These are phyloP conservation scores for Pseudotsuga menziesii DNA, from an alignment of 75 land plant genomes.

Conservation along the genomic window DNA sequence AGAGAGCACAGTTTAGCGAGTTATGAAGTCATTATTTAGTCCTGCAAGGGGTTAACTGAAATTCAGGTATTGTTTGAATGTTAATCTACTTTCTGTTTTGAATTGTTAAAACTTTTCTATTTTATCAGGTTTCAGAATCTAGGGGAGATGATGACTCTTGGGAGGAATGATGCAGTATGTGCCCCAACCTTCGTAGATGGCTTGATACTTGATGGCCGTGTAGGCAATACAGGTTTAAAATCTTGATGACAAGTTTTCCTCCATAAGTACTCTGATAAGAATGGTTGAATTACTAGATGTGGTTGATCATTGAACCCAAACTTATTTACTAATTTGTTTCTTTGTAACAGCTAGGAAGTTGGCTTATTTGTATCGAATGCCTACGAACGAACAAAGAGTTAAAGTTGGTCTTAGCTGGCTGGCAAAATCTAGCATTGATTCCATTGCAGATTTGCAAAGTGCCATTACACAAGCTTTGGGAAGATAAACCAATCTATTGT, in stretches of 20 bases:
- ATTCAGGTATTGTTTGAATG: not conserved
- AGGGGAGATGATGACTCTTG: slow-evolving; percentile 99
- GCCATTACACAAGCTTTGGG: slow-evolving; percentile 30
- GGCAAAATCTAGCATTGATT: slow-evolving; percentile 79
- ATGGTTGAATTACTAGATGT: not conserved
- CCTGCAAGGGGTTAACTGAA: too few species aligned
- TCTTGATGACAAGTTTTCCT: not conserved
- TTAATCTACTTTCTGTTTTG: not conserved
- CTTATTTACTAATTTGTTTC: not conserved
- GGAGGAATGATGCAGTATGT: slow-evolving; percentile 83
- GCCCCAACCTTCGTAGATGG: slow-evolving; percentile 82
- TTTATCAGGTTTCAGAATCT: slow-evolving; percentile 84
- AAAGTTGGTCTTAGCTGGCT: slow-evolving; percentile 97
- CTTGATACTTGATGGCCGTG: slow-evolving; percentile 80
- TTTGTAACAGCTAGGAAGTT: slow-evolving; percentile 80
- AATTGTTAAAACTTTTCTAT: slow-evolving; percentile 5
- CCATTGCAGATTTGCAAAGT: slow-evolving; percentile 66
- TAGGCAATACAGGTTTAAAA: slow-evolving; percentile 81
- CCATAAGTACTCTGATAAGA: not conserved
- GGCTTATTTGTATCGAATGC: slow-evolving; percentile 81
- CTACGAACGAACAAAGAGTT: slow-evolving; percentile 88
- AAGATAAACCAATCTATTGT: not conserved
- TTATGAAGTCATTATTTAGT: too few species aligned
- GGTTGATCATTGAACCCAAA: not conserved
- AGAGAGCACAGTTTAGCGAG: too few species aligned